phyloP scores from a whole-genome alignment of 2,329 filamentous ascomycete species.

The Penicillium oxalicum region DNA sequence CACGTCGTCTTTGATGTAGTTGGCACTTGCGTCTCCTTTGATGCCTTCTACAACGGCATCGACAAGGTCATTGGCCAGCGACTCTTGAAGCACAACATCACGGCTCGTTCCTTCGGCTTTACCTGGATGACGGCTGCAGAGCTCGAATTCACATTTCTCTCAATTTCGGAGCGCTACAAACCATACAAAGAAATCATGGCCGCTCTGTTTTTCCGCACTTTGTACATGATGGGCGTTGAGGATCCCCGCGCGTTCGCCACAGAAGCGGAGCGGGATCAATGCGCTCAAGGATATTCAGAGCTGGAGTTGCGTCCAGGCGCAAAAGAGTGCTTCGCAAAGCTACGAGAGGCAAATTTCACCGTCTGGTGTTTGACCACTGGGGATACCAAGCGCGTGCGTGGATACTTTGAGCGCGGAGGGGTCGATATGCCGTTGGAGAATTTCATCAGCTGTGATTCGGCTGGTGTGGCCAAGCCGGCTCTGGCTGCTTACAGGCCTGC shows the following conservation, averaged over 20 bases:
- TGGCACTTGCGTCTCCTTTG: constrained; percentile 43
- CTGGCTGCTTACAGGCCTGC: constrained; percentile 43
- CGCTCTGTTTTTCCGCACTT: constrained; percentile 41
- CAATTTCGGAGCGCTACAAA: constrained; percentile 37
- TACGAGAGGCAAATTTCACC: constrained; percentile 45
- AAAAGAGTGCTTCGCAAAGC: constrained; percentile 34
- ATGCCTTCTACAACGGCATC: constrained; percentile 38
- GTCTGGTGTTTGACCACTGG: constrained; percentile 52
- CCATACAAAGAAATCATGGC: constrained; percentile 38
- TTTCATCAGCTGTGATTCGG: constrained; percentile 47
- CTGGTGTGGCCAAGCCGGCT: constrained; percentile 48
- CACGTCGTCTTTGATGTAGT: constrained; percentile 51
- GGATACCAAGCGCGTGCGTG: constrained; percentile 45
- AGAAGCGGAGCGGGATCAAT: constrained; percentile 35
- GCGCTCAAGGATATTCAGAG: constrained; percentile 33
- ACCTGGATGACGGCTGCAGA: constrained; percentile 43
- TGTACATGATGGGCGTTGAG: constrained; percentile 37
- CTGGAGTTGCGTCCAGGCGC: constrained; percentile 32
- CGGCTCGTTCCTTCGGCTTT: constrained; percentile 37
- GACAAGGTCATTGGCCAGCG: constrained; percentile 33
- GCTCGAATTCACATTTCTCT: constrained; percentile 43
- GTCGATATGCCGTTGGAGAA: constrained; percentile 49
- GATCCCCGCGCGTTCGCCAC: constrained; percentile 36
- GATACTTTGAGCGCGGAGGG: constrained; percentile 47
- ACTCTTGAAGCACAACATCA: constrained; percentile 30